phyloP scores from a whole-genome alignment of 495 filamentous ascomycete species.

The Aspergillus avenaceus region DNA sequence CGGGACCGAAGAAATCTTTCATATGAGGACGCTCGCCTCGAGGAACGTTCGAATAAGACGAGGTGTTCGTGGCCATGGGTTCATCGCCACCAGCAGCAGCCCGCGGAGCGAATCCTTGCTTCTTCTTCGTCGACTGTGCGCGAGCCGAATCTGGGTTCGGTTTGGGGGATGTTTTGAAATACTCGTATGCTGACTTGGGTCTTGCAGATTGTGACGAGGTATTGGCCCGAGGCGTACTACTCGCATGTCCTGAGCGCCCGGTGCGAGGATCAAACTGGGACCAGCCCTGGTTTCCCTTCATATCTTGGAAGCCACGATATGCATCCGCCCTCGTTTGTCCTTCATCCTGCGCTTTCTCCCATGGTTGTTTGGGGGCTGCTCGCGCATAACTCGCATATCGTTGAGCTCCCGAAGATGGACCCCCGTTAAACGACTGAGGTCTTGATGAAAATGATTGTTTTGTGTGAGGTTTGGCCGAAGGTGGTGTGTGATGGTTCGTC shows the following conservation, averaged over 20 bases:
- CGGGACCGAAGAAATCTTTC: constrained; percentile 32
- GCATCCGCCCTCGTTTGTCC: constrained; percentile 53
- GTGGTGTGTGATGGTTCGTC: constrained; percentile 20
- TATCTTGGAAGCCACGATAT: constrained; percentile 66
- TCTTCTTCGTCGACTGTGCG: constrained; percentile 44
- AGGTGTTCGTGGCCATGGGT: constrained; percentile 49
- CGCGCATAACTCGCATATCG: constrained; percentile 52
- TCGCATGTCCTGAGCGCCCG: constrained; percentile 24
- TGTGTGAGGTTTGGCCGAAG: constrained; percentile 24
- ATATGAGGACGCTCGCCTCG: constrained; percentile 33
- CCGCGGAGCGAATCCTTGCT: constrained; percentile 50
- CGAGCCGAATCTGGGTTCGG: constrained; percentile 26
- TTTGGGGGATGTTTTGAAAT: constrained; percentile 31
- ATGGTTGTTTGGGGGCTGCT: constrained; percentile 34
- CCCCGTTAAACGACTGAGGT: constrained; percentile 31
- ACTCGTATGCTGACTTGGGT: constrained; percentile 44
- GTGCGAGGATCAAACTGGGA: constrained; percentile 38
- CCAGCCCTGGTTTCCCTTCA: constrained; percentile 49
- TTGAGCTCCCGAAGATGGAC: constrained; percentile 49
- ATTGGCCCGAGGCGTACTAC: constrained; percentile 28
- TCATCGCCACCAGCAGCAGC: constrained; percentile 53
- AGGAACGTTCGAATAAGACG: constrained; percentile 43
- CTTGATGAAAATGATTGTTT: constrained; percentile 24
- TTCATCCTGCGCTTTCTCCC: constrained; percentile 45
- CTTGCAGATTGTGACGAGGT: constrained; percentile 25